Percentiles rank a stretch among this genome's conserved stretches.
phyloP scores from a whole-genome alignment of 768 basidiomycete species.

The Auriscalpium orientale region DNA sequence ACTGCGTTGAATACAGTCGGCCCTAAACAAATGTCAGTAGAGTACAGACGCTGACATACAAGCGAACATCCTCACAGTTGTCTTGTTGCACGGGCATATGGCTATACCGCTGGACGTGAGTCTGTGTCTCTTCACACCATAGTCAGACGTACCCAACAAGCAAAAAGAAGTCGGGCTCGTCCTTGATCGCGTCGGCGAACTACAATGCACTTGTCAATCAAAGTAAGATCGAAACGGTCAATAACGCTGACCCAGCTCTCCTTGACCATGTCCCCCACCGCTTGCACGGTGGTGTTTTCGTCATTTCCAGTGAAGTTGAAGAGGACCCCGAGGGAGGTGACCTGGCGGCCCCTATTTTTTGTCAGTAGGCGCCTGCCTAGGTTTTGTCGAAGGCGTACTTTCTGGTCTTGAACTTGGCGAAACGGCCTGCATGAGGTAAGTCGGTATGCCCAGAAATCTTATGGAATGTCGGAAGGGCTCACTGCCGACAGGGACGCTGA shows the following conservation, averaged over 20 bases:
- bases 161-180: conserved; percentile 79
- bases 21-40: conserved; percentile 35
- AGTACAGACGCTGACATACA: too few relatives aligned
- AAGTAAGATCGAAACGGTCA: background rate
- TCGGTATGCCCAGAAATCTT: background rate
- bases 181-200: conserved; percentile 73
- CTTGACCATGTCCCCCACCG: conserved; percentile 66
- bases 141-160: conserved; percentile 46
- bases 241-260: conserved; percentile 55
- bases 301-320: conserved; percentile 72
- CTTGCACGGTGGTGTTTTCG: conserved; percentile 66
- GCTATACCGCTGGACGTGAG: conserved; percentile 25
- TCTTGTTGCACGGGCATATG: conserved; percentile 79
- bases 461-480: conserved; percentile 5
- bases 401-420: conserved; percentile 63
- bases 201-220: conserved; percentile 18
- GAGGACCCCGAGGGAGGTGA: conserved; percentile 76
- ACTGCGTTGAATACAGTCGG: conserved; percentile 66
- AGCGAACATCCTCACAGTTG: conserved; percentile 39
- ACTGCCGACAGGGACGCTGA: conserved; percentile 41
- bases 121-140: background rate
- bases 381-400: too few relatives aligned
- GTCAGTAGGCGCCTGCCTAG: too few relatives aligned
- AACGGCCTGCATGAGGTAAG: conserved; percentile 36
- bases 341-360: conserved; percentile 45